Evolutionary conservation across 139 green algal species (phyloP), one percentile per base, ranked within the genome.

Genomic region (Bryopsis sp.): DNA sequence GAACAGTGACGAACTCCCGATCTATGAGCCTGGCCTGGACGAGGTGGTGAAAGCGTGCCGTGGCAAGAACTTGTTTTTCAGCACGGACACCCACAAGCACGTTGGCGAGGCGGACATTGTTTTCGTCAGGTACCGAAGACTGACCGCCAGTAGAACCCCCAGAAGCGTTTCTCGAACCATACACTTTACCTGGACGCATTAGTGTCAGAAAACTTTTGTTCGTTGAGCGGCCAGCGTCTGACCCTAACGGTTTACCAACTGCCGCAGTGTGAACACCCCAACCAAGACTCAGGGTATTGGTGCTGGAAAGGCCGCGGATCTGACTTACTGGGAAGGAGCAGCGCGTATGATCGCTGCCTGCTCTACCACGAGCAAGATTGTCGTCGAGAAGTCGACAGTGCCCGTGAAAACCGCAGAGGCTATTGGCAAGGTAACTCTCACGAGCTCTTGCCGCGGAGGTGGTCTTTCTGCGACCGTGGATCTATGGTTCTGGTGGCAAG

Each of bases 371-470:
- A 85, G 71, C 77, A 98, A 98, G 82, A 96, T 98, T 71, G 89
- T 99, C 22, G 95, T 99, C 50, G 95, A 99, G 84, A 99, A 99
- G 85, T 97, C 88, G 6, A 99, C 95, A 2, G 95, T 99, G 47
- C 95, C 95, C 19, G 95, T 99, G 22, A 98, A 98, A 77, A 99
- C 95, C 0, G 95, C 95, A 3, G 93, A 99, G 75, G 95, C 95
- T 15, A 97, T 99, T 61, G 88, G 84, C 64, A 96, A 96, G 89
- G 90, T 65, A 39, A 39, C 39, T 26, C 11, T 24, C 58, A 5
- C 19, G 4, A 5, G 11, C 11, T 15, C 11, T 50, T 50, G 11
- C 43, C 11, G 11, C 43, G 43, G 15, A 26, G 43, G 43, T 26
- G 11, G 15, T 15, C 43, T 50, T 26, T 50, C 43, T 11, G 15